Evolutionary conservation across 1,284 basidiomycete genomes (phyloP), one percentile per base, ranked within the genome.

Genomic region (Trichosporon coremiiforme): DNA sequence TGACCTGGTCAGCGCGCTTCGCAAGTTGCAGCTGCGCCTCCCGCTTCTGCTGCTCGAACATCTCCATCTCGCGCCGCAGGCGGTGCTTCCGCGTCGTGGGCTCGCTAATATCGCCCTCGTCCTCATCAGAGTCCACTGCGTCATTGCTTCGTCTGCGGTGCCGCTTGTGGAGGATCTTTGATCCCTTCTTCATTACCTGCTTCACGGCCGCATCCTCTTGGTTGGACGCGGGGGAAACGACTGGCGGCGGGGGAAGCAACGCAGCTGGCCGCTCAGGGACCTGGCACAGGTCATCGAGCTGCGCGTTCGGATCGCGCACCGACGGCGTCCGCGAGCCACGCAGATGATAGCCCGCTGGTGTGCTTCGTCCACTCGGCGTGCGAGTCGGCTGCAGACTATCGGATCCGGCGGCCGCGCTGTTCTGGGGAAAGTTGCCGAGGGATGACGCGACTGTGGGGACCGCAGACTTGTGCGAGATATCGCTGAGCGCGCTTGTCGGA

Each of bases 1-100:
- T 38, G 0, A 67, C 22, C 31, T 68, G 45, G 8, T 70, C 68
- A n/a, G 15, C 29, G 29, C 57, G 31, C 57, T 62, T 10, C 13
- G 57, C 57, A 6, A 62, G 15, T 9, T 62, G 29, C 13, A 1
- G 8, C 17, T 35, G 29, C 1, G 57, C 57, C 33, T 33, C 17
- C 15, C 9, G 57, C 9, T 31, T 62, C 12, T 33, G 29, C n/a
- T 8, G 57, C 17, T 62, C 57, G 17, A 33, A 31, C 29, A 9
- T 1, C 31, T 62, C 57, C 5, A 10, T 17, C 29, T 62, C 57
- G 5, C 57, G 50, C n/a, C 50, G 20, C 20, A 13, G 17, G 31
- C 15, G 17, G 17, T n/a, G 57, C 17, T 62, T 33, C 17, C 57
- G 13, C 6, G 57, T 25, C 20, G 9, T 20, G 4, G 50, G 9